phyloP scores from a whole-genome alignment of 2,329 filamentous ascomycete genomes.

The Trichoderma hamatum region DNA sequence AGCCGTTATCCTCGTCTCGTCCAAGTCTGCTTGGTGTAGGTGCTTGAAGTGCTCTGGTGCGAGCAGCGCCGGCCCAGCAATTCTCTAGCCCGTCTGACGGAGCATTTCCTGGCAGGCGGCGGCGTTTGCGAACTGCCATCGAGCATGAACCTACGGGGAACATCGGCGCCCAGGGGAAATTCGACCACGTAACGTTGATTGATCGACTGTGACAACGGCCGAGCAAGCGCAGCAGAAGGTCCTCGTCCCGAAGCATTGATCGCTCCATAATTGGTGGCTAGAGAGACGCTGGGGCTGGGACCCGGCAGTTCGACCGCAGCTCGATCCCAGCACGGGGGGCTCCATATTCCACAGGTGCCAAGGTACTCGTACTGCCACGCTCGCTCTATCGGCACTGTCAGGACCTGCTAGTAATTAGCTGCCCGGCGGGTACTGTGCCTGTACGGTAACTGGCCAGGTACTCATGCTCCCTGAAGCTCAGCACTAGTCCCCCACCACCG shows the following conservation, averaged over 20 bases:
- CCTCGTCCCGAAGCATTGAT: background rate
- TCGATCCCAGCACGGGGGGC: background rate
- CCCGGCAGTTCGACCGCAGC: conserved; percentile 16
- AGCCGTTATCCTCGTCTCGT: background rate
- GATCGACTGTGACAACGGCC: conserved; percentile 14
- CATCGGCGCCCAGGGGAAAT: background rate
- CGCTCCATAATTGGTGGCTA: background rate
- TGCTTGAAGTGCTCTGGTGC: background rate
- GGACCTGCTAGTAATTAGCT: background rate
- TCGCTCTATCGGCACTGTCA: background rate
- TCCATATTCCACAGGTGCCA: background rate
- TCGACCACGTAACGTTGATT: conserved; percentile 18
- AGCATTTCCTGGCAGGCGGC: background rate
- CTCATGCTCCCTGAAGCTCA: background rate
- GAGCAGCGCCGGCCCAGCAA: background rate
- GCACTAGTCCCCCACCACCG: background rate
- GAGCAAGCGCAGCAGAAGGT: background rate
- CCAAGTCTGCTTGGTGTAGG: background rate
- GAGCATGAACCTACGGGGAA: conserved; percentile 13
- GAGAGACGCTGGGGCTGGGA: background rate
- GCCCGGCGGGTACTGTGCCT: background rate
- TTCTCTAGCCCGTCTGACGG: background rate
- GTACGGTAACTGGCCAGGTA: too few relatives aligned
- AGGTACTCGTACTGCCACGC: background rate
- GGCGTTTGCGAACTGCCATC: background rate